Evolutionary conservation across 441 rosid genomes (phyloP), one percentile per base, ranked within the genome.

Genomic region (Melastoma candidum): DNA sequence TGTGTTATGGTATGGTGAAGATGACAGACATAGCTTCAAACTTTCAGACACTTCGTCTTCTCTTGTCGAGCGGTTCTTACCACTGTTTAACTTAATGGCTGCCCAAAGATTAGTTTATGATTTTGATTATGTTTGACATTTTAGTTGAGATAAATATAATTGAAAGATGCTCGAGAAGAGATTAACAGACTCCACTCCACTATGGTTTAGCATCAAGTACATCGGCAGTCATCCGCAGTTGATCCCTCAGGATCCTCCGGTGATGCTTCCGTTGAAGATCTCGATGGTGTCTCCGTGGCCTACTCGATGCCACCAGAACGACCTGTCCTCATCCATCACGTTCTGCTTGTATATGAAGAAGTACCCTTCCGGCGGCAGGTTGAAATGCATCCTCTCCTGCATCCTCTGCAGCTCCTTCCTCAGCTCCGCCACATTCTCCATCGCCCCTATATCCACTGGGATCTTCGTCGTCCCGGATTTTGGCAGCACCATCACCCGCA

Each of bases 251-350:
- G 82, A 76, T 56, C 88, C 97, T 14, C 90, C 83, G 0, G 84
- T 78, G 44, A 87, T 80, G 26, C 83, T 82, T 2, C 97, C 97
- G 44, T 73, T 74, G 48, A 85, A 80, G 46, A 90, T 73, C 79
- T 90, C 93, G 12, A 90, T 71, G 0, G 78, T 80, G 46, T 90
- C 95, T 7, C 87, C 87, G 9, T 17, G 22, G 22, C 22, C 22
- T 17, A 17, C 22, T 17, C 61, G 74, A 68, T 90, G 85, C 95
- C 96, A 87, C 46, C 81, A 49, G 65, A 87, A 90, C 2, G 96
- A 76, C 57, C 68, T 39, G 54, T 82, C 77, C 12, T 90, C 98
- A 10, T 76, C 86, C 98, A 85, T 80, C 36, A 80, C 84, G 24
- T 74, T 63, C 64, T 80, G 90, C 46, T 82, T 77, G 65, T 77